Evolutionary conservation across 805 yeast species (phyloP).

Genomic region (Wickerhamiella kazuoi): DNA sequence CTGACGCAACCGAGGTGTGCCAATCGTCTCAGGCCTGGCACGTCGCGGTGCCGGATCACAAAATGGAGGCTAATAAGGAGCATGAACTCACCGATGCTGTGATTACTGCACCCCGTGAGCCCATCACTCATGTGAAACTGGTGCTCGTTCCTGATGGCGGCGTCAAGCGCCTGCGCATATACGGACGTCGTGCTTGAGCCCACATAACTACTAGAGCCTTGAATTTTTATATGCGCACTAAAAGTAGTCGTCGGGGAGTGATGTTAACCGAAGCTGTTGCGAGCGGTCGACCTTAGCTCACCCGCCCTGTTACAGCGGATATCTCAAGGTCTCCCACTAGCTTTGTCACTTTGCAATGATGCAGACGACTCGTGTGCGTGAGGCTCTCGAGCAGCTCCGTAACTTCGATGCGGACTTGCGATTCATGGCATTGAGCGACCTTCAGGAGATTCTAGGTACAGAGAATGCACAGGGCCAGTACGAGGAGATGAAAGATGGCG

Average conservation of each 20-base stretch:
- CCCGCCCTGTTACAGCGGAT: neutral
- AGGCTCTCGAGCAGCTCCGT: slow-evolving; percentile 11
- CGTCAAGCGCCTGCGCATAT: slow-evolving; percentile 72
- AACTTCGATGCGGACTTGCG: slow-evolving; percentile 54
- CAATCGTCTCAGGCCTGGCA: slow-evolving; percentile 40
- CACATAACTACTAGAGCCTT: neutral
- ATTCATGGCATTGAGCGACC: slow-evolving; percentile 70
- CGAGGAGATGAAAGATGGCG: slow-evolving; percentile 1
- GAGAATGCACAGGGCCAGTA: slow-evolving; percentile 19
- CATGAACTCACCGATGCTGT: slow-evolving; percentile 33
- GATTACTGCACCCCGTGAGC: slow-evolving; percentile 9
- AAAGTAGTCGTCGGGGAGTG: too few species aligned
- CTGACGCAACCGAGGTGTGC: neutral
- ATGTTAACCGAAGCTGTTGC: too few species aligned
- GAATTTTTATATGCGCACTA: too few species aligned
- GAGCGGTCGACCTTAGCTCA: too few species aligned
- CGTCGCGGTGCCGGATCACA: slow-evolving; percentile 42
- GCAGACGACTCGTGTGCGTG: neutral
- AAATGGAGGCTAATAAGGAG: slow-evolving; percentile 72
- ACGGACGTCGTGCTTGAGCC: slow-evolving; percentile 30
- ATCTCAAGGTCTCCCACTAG: neutral
- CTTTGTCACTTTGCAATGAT: neutral
- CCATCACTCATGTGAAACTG: slow-evolving; percentile 53
- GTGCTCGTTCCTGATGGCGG: slow-evolving; percentile 95
- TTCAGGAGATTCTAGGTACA: slow-evolving; percentile 26